Evolutionary conservation across 176 grass and related monocot species (phyloP), one percentile per base, ranked within the genome.

Genomic region (Oryza glumipatula): DNA sequence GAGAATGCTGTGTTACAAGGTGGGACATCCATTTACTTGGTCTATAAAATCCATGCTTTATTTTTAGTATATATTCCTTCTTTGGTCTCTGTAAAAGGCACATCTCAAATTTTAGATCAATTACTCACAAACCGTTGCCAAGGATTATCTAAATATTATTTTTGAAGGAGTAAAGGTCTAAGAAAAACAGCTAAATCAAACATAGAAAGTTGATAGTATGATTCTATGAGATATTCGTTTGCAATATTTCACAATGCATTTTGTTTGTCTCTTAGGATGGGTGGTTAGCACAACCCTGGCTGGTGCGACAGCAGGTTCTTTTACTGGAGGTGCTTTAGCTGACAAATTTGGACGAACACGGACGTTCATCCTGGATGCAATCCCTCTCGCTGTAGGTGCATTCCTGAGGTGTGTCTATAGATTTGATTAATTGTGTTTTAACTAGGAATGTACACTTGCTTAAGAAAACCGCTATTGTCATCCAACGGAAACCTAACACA

Each of bases 271-370:
- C 64, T 38, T 88, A 99, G 96, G 96, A 73, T 99, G 96, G 96
- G 86, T 99, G 44, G 96, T 99, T 79, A 99, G 96, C 87, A 79
- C 94, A 84, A 85, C 81, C 48, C 91, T 99, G 30, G 96, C 96
- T 49, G 96, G 96, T 58, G 96, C 96, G 4, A 99, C 96, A 66
- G 69, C 94, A 39, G 96, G 96, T 79, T 94, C 96, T 82, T 99
- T 99, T 69, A 94, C 93, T 0, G 96, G 96, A 85, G 96, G 96
- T 16, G 72, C 91, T 79, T 94, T 99, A 84, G 96, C 96, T 36
- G 96, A 99, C 81, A 96, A 96, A 72, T 96, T 96, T 90, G 96
- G 96, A 49, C 88, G 96, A 75, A 99, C 96, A 69, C 83, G 89
- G 72, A 94, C 96, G 83, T 99, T 99, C 66, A 94, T 95, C 65